These are phyloP conservation scores for Pichia sp. DNA, from an alignment of 1,139 yeast species.

Conservation along the genomic window DNA sequence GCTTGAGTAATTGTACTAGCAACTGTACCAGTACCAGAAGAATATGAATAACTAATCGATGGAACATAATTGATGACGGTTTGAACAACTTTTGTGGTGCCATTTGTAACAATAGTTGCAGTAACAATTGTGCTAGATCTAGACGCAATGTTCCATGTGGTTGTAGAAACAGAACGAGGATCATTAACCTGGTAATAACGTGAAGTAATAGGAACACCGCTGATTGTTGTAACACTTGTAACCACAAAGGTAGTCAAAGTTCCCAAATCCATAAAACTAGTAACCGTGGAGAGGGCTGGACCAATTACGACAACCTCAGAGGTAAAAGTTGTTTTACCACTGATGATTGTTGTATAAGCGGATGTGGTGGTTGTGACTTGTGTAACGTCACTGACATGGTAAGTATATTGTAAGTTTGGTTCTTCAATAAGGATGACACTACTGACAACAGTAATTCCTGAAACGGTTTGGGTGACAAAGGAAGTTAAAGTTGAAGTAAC, in stretches of 20 bases:
- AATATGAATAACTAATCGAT: neutral
- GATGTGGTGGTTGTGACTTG: conserved; percentile 3
- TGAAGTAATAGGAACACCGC: conserved; percentile 1
- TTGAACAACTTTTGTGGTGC: neutral
- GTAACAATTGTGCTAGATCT: neutral
- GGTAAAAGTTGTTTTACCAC: conserved; percentile 1
- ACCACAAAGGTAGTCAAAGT: conserved; percentile 1
- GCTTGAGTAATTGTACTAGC: neutral
- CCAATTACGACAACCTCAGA: conserved; percentile 8
- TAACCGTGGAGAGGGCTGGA: conserved; percentile 6
- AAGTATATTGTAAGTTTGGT: conserved; percentile 5
- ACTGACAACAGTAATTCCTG: neutral
- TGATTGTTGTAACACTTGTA: neutral
- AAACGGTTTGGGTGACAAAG: neutral
- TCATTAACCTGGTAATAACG: conserved; percentile 2
- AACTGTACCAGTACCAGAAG: neutral
- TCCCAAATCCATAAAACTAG: neutral
- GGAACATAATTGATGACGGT: neutral
- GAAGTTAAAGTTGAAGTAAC: neutral
- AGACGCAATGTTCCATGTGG: neutral
- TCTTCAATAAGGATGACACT: conserved; percentile 2
- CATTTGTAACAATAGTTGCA: neutral
- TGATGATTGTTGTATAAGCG: neutral
- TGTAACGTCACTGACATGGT: conserved; percentile 1
- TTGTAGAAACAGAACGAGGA: neutral